These are phyloP conservation scores for Aureobasidium sp. DNA, from an alignment of 2,329 filamentous ascomycete species.

Conservation along the genomic window DNA sequence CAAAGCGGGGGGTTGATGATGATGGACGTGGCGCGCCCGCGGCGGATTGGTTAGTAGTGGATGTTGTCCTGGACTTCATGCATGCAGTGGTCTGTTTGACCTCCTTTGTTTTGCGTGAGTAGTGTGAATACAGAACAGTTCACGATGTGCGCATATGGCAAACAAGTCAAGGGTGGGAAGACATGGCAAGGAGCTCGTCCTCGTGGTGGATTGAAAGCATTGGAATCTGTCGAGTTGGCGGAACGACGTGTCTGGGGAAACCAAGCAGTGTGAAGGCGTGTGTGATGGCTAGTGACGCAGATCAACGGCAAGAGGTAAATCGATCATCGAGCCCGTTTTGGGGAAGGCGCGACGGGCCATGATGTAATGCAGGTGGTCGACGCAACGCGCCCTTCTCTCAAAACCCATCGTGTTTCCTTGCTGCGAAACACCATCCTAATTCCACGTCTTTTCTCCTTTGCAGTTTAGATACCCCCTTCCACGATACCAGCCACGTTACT, in stretches of 20 bases:
- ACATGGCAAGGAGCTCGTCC: neutral
- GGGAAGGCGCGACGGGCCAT: neutral
- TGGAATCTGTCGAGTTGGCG: neutral
- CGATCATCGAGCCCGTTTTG: slow-evolving; percentile 5
- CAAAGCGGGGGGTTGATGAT: neutral
- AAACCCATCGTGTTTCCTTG: slow-evolving; percentile 6
- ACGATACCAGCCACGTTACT: slow-evolving; percentile 12
- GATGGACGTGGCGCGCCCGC: slow-evolving; percentile 11
- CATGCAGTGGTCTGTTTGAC: neutral
- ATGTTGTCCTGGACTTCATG: neutral
- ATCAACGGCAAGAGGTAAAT: slow-evolving; percentile 9
- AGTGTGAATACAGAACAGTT: neutral
- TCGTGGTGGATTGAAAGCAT: neutral
- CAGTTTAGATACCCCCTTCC: slow-evolving; percentile 12
- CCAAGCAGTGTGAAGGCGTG: neutral
- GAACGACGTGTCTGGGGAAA: neutral
- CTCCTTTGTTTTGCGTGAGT: neutral
- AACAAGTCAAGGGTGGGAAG: neutral
- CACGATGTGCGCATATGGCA: neutral
- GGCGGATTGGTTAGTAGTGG: neutral
- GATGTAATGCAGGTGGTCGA: neutral
- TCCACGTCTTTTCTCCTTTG: slow-evolving; percentile 13
- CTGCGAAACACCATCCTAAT: slow-evolving; percentile 5
- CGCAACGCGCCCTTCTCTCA: neutral
- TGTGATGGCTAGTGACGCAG: neutral